Evolutionary conservation across 257 asterid genomes (phyloP), one percentile per base, ranked within the genome.

Genomic region (Paraleonurus japonicus): DNA sequence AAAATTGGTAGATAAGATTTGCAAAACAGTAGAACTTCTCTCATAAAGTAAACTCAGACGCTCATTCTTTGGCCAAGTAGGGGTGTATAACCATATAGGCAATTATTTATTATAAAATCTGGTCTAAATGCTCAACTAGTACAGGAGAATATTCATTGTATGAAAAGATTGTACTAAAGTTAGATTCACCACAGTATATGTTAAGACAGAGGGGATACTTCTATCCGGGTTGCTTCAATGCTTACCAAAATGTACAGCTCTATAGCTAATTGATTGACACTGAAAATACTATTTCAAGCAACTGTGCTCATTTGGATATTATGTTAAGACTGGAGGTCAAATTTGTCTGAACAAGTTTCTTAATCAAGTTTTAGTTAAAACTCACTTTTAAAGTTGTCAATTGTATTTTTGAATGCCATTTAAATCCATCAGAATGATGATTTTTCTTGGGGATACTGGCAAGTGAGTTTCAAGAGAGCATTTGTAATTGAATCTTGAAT

Each of bases 331-430:
- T 5, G 11, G 41, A 11, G 19, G 51, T 4, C 51, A 43, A 13
- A 43, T 15, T 43, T 13, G 24, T 67, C 32, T 32, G 47, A 33
- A 32, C 11, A 22, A 69, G 17, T 61, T 20, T 30, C 6, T 22
- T 13, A n/a, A 62, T 50, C 12, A 70, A 26, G 15, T 70, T 43
- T 24, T 67, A 27, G 54, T 65, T 65, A 28, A 41, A 66, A 64
- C 65, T 73, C 55, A 33, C 61, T 50, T 55, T 64, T 30, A 54
- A 54, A 23, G 35, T 9, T 51, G 45, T 51, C 61, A 63, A 62
- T 19, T 7, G 7, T n/a, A 1, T 57, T 27, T 45, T 19, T 26
- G 27, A 28, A 22, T 51, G 63, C 22, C 7, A 37, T 24, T 28
- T 12, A 65, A 12, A 55, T 37, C 66, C 45, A 39, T 57, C 17